Percentiles rank a stretch among this genome's conserved stretches.
phyloP scores from a whole-genome alignment of 257 asterid genomes.

The Solanum tarijense region DNA sequence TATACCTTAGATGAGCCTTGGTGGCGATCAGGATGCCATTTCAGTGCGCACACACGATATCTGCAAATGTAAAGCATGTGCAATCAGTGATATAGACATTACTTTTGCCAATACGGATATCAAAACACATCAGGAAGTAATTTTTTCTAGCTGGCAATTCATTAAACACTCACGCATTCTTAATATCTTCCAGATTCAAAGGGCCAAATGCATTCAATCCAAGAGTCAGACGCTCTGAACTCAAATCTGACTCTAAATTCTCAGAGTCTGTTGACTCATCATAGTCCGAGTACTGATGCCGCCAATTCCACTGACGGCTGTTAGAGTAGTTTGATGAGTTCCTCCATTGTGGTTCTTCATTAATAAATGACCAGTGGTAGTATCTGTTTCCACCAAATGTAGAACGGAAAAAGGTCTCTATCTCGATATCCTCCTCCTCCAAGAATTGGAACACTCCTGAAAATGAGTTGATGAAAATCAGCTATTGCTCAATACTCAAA shows the following conservation, averaged over 20 bases:
- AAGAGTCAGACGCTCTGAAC: slow-evolving; percentile 59
- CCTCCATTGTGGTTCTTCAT: slow-evolving; percentile 41
- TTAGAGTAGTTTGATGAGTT: slow-evolving; percentile 41
- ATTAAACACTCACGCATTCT: slow-evolving; percentile 58
- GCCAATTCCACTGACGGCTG: slow-evolving; percentile 19
- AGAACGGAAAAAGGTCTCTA: slow-evolving; percentile 46
- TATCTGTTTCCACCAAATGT: slow-evolving; percentile 42
- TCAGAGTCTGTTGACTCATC: slow-evolving; percentile 32
- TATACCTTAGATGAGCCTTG: slow-evolving; percentile 85
- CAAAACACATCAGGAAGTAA: background rate
- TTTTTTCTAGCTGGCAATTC: background rate
- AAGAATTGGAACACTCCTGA: slow-evolving; percentile 46
- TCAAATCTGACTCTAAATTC: slow-evolving; percentile 15
- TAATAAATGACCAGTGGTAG: slow-evolving; percentile 47
- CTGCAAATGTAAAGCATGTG: slow-evolving; percentile 26
- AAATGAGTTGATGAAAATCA: background rate
- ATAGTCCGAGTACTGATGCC: slow-evolving; percentile 33
- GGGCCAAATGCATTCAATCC: slow-evolving; percentile 80
- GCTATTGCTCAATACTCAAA: background rate
- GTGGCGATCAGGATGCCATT: slow-evolving; percentile 99
- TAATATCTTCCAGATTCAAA: slow-evolving; percentile 66
- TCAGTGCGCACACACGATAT: slow-evolving; percentile 77
- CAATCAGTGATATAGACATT: background rate
- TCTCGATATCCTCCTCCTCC: slow-evolving; percentile 39
- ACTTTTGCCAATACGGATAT: background rate